These are phyloP conservation scores for Leptosphaerulina australis DNA, from an alignment of 2,329 filamentous ascomycete genomes.

Conservation along the genomic window DNA sequence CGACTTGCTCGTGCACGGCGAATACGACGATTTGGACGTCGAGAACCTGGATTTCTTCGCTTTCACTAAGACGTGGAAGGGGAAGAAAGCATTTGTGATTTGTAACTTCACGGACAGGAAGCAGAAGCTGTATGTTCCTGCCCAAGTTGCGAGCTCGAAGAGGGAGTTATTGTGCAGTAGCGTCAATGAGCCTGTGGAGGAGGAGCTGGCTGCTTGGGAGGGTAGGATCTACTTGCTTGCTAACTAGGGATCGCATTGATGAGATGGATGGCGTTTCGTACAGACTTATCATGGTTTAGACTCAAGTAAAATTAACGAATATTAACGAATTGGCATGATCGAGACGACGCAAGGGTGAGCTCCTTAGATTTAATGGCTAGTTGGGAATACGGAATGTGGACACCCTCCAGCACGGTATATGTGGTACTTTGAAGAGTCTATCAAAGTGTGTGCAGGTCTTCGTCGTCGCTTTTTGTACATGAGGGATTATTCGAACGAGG, in stretches of 20 bases:
- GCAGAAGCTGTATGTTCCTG: conserved; percentile 45
- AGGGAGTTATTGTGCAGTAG: conserved; percentile 35
- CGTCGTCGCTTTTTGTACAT: too few species aligned
- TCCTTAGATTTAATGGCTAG: too few species aligned
- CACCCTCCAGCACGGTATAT: too few species aligned
- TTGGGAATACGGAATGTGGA: too few species aligned
- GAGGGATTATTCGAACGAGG: too few species aligned
- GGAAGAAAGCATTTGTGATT: conserved; percentile 37
- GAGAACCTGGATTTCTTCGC: conserved; percentile 64
- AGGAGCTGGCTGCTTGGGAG: conserved; percentile 34
- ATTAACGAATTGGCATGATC: too few species aligned
- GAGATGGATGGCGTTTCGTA: neutral
- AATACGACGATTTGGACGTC: conserved; percentile 60
- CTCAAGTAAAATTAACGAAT: too few species aligned
- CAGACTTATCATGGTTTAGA: too few species aligned
- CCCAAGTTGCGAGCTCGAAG: conserved; percentile 37
- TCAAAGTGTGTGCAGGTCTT: too few species aligned
- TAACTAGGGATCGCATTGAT: neutral
- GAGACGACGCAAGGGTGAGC: too few species aligned
- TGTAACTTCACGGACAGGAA: conserved; percentile 45
- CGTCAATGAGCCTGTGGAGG: conserved; percentile 24
- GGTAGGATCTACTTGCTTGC: conserved; percentile 39
- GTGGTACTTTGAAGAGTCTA: too few species aligned
- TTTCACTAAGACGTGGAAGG: conserved; percentile 44
- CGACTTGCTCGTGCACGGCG: conserved; percentile 66